Conservation (phyloP, 2,329 filamentous ascomycete species). For the Colletotrichum agaves region DNA sequence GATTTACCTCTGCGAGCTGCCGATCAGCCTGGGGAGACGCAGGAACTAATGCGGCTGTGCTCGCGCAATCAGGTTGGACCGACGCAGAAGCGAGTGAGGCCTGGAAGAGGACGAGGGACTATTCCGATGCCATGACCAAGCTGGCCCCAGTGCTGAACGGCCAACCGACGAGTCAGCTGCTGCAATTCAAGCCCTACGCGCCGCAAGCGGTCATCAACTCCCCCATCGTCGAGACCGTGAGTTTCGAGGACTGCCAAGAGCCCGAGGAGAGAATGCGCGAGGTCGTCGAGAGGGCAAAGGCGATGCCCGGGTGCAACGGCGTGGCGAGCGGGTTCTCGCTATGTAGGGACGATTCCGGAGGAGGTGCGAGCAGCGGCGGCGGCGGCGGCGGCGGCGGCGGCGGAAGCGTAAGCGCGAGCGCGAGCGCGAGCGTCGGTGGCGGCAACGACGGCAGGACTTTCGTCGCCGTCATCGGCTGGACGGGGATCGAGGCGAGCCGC, state of each 20-base stretch:
- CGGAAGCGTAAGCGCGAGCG: not conserved
- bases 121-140: constrained; percentile 36
- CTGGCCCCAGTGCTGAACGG: constrained; percentile 40
- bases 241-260: constrained; percentile 54
- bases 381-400: not conserved
- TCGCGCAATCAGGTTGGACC: constrained; percentile 40
- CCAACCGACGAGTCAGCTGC: constrained; percentile 39
- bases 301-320: constrained; percentile 42
- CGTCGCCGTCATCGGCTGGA: constrained; percentile 43
- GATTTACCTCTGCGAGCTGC: not conserved
- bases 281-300: constrained; percentile 38
- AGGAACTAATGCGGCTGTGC: not conserved
- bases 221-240: constrained; percentile 50
- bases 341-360: not conserved
- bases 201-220: constrained; percentile 44
- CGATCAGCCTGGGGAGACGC: not conserved
- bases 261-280: constrained; percentile 47
- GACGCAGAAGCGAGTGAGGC: constrained; percentile 38
- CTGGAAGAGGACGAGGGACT: constrained; percentile 39
- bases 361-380: not conserved
- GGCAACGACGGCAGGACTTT: constrained; percentile 41
- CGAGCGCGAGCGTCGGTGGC: not conserved
- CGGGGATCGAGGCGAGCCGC: constrained; percentile 41
- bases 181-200: constrained; percentile 43
- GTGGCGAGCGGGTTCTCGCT: constrained; percentile 40